Conservation (phyloP, 768 basidiomycete genomes). For the Suillus clintonianus region DNA sequence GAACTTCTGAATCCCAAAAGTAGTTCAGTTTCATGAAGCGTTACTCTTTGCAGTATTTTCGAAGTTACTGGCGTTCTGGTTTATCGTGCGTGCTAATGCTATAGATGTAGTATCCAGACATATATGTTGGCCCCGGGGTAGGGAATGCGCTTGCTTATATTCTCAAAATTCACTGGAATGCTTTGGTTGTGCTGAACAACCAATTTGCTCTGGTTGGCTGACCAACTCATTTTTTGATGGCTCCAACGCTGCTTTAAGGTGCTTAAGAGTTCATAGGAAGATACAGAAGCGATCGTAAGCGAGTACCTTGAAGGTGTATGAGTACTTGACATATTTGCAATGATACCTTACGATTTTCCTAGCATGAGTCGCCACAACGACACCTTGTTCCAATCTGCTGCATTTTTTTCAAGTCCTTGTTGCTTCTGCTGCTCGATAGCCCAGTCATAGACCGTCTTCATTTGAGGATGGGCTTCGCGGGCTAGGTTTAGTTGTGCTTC, state of each 20-base stretch:
- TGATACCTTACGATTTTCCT: slow-evolving; percentile 19
- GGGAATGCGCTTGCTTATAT: not conserved
- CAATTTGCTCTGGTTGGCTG: not conserved
- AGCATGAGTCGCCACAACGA: slow-evolving; percentile 21
- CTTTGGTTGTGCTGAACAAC: not conserved
- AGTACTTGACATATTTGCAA: not conserved
- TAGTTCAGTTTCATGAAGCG: too few relatives aligned
- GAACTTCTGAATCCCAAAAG: too few relatives aligned
- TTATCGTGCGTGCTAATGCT: not conserved
- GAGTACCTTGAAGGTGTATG: not conserved
- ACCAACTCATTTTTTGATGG: not conserved
- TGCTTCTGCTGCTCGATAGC: slow-evolving; percentile 13
- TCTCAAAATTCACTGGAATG: not conserved
- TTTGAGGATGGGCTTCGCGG: slow-evolving; percentile 25
- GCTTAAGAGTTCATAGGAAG: not conserved
- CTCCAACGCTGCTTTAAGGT: not conserved
- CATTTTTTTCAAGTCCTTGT: not conserved
- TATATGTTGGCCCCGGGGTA: not conserved
- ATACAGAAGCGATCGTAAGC: not conserved
- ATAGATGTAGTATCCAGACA: not conserved
- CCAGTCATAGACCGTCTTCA: slow-evolving; percentile 33
- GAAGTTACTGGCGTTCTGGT: too few relatives aligned
- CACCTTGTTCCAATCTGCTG: slow-evolving; percentile 29
- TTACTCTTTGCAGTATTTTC: not conserved
- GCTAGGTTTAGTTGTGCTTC: slow-evolving; percentile 21